Percentiles rank a stretch among this genome's conserved stretches.
Conservation (phyloP, 2,329 filamentous ascomycete genomes). For the Penicillium sp. region DNA sequence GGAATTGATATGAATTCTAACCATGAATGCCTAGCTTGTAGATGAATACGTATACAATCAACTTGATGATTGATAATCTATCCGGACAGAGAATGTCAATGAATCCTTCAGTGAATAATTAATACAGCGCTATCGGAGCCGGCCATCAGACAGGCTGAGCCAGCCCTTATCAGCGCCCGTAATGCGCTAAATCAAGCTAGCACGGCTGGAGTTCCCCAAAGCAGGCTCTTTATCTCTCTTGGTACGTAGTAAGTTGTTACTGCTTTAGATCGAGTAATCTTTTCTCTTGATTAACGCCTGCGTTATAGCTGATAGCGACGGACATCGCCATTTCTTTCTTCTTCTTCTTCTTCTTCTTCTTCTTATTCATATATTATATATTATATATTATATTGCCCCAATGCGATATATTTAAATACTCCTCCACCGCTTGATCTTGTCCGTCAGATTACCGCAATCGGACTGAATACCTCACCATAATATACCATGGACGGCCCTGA, state of each 20-base stretch:
- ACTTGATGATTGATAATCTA: neutral
- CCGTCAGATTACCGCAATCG: neutral
- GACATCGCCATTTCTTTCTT: neutral
- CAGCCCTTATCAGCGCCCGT: too few relatives aligned
- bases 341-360: neutral
- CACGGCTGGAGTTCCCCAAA: too few relatives aligned
- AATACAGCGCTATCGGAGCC: neutral
- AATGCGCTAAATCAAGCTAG: neutral
- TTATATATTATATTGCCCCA: too few relatives aligned
- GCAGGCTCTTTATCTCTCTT: neutral
- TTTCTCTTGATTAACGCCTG: too few relatives aligned
- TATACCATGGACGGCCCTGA: slow-evolving; percentile 35
- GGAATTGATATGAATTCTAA: too few relatives aligned
- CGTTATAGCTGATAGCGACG: neutral
- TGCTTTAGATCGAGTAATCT: neutral
- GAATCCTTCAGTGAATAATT: too few relatives aligned
- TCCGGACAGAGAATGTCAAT: too few relatives aligned
- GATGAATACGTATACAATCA: too few relatives aligned
- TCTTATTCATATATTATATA: too few relatives aligned
- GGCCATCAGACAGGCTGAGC: neutral
- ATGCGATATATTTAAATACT: too few relatives aligned
- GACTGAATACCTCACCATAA: neutral
- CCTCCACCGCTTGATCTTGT: neutral
- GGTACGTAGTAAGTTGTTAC: neutral
- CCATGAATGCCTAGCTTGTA: too few relatives aligned